A percentile compares a stretch with the other conserved stretches of the same genome.
Conservation (phyloP, 306 rosid species). For the Rosa multiflora region DNA sequence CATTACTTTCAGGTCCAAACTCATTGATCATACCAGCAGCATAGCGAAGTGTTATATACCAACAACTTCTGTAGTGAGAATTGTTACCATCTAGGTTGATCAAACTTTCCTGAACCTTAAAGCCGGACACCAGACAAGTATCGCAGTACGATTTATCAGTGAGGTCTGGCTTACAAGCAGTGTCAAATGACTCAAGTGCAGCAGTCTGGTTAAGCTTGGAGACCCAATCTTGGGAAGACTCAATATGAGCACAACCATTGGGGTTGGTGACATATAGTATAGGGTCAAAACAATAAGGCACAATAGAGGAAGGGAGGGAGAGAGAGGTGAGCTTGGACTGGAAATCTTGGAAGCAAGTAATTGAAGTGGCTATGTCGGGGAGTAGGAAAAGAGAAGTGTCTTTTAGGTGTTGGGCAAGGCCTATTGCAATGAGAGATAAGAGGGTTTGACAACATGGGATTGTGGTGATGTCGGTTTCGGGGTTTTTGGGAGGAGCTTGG, state of each 20-base stretch:
- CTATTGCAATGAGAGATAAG: constrained; percentile 53
- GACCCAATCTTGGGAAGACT: constrained; percentile 59
- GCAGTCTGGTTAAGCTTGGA: constrained; percentile 42
- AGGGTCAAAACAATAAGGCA: constrained; percentile 52
- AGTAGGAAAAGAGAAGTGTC: constrained; percentile 70
- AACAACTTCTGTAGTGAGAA: constrained; percentile 48
- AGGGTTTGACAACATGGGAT: constrained; percentile 55
- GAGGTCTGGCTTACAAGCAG: constrained; percentile 65
- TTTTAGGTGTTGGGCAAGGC: constrained; percentile 60
- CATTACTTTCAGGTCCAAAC: constrained; percentile 65
- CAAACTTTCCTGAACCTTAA: constrained; percentile 31
- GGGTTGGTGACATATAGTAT: constrained; percentile 53
- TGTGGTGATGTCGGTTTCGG: constrained; percentile 1
- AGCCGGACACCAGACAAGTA: constrained; percentile 43
- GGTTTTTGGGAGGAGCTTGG: constrained; percentile 18
- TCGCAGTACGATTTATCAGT: constrained; percentile 52
- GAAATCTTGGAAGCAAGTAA: constrained; percentile 57
- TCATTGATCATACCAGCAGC: constrained; percentile 83
- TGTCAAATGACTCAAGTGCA: constrained; percentile 19
- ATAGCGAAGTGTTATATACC: constrained; percentile 48
- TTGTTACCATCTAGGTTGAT: constrained; percentile 52
- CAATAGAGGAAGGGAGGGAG: constrained; percentile 38
- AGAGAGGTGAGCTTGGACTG: constrained; percentile 52
- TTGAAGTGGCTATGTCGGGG: constrained; percentile 48
- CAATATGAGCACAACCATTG: constrained; percentile 56